phyloP scores from a whole-genome alignment of 768 basidiomycete species.

The Boletus bicolor region DNA sequence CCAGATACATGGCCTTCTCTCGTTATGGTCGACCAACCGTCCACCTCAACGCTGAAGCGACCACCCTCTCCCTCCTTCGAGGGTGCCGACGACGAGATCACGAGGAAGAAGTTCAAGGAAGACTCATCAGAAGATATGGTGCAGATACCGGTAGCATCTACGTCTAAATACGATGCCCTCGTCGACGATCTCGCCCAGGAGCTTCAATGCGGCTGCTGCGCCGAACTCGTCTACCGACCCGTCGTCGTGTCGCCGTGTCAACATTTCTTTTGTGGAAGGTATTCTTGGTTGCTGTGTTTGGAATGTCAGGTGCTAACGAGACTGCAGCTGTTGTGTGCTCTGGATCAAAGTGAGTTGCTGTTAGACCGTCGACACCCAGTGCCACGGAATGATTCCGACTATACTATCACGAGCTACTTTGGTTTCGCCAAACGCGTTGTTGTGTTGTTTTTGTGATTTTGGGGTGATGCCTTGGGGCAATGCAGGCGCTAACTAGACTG shows the following conservation, averaged over 20 bases:
- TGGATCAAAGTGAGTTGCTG: constrained; percentile 74
- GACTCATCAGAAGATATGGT: constrained; percentile 27
- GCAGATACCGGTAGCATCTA: constrained; percentile 12
- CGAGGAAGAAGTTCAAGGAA: constrained; percentile 62
- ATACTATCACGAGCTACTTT: not conserved
- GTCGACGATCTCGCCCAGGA: constrained; percentile 67
- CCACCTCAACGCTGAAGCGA: constrained; percentile 47
- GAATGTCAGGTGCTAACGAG: constrained; percentile 41
- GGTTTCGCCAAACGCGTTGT: not conserved
- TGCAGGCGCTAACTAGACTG: constrained; percentile 11
- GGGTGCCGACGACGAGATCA: constrained; percentile 42
- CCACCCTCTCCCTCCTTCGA: constrained; percentile 60
- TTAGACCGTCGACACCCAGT: not conserved
- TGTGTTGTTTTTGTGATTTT: not conserved
- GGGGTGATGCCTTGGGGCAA: not conserved
- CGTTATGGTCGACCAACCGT: constrained; percentile 11
- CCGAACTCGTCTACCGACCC: constrained; percentile 76
- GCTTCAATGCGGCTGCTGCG: constrained; percentile 83
- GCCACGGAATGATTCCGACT: constrained; percentile 1
- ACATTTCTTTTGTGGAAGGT: constrained; percentile 92
- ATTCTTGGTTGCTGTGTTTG: constrained; percentile 13
- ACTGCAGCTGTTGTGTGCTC: constrained; percentile 66
- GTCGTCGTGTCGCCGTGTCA: constrained; percentile 83
- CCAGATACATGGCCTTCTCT: constrained; percentile 4
- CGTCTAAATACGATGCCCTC: constrained; percentile 33